Conservation (phyloP, 352 stramenopile genomes). For the Globisporangium recalcitrans region DNA sequence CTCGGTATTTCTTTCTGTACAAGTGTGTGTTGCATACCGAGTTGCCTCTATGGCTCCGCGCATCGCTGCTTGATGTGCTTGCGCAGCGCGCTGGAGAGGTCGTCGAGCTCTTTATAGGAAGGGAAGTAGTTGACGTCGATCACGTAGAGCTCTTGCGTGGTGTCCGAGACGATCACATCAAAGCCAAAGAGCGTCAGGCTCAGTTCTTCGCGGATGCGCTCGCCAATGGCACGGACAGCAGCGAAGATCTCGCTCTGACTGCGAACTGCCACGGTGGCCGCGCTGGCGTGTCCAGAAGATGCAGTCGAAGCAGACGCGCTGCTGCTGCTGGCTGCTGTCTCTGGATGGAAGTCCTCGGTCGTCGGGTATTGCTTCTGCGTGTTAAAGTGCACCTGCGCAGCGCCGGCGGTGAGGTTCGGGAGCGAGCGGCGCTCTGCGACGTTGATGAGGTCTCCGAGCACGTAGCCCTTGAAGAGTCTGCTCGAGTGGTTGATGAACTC, state of each 20-base stretch:
- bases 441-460: constrained; percentile 69
- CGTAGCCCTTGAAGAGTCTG: constrained; percentile 80
- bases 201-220: constrained; percentile 53
- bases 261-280: neutral
- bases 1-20: neutral
- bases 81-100: constrained; percentile 54
- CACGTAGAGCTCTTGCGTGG: constrained; percentile 51
- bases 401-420: constrained; percentile 54
- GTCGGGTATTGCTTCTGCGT: constrained; percentile 78
- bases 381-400: constrained; percentile 69
- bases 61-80: constrained; percentile 52
- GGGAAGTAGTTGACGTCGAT: constrained; percentile 89
- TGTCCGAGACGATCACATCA: constrained; percentile 75
- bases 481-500: constrained; percentile 82
- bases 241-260: constrained; percentile 53
- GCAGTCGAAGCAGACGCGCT: neutral
- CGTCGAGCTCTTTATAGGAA: constrained; percentile 77
- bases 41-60: constrained; percentile 1
- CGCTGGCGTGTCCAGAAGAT: neutral
- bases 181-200: constrained; percentile 79
- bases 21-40: too few relatives aligned
- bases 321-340: neutral
- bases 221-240: constrained; percentile 52
- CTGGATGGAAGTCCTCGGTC: constrained; percentile 47
- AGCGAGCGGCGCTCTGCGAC: constrained; percentile 72